Conservation (phyloP, 176 grass and related monocot species). For the Cenchrus purpureus region DNA sequence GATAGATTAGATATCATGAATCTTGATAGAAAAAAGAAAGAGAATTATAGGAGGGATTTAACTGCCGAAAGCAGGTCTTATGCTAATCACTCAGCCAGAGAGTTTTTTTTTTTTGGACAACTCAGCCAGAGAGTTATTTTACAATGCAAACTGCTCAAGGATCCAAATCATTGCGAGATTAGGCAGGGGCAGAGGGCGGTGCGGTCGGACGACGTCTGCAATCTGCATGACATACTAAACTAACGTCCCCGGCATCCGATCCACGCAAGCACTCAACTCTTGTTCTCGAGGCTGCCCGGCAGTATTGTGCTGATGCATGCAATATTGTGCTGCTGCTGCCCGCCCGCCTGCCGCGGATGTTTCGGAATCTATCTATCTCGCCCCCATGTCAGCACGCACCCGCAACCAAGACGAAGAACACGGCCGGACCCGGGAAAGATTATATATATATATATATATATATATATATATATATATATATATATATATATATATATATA, state of each 20-base stretch:
- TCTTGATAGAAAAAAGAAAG: too few species aligned
- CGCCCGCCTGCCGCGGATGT: neutral
- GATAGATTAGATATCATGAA: too few species aligned
- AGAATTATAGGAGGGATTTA: too few species aligned
- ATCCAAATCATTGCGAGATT: slow-evolving; percentile 15
- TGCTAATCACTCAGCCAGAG: too few species aligned
- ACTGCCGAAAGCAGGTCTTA: too few species aligned
- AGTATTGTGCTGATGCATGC: slow-evolving; percentile 19
- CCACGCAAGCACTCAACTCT: slow-evolving; percentile 19
- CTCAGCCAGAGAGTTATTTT: too few species aligned
- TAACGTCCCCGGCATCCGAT: slow-evolving; percentile 36
- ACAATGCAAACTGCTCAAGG: too few species aligned
- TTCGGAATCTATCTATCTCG: neutral
- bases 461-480: too few species aligned
- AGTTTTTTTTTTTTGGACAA: too few species aligned
- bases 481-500: too few species aligned
- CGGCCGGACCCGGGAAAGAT: neutral
- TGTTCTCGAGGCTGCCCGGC: too few species aligned
- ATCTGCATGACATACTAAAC: neutral
- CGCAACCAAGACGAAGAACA: neutral
- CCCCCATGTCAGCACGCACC: slow-evolving; percentile 43
- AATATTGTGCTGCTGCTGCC: neutral
- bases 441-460: too few species aligned
- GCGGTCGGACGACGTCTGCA: neutral
- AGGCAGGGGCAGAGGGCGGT: neutral